These are phyloP conservation scores for Mucor indicus DNA, from an alignment of 371 early-diverging fungal species.

Conservation along the genomic window DNA sequence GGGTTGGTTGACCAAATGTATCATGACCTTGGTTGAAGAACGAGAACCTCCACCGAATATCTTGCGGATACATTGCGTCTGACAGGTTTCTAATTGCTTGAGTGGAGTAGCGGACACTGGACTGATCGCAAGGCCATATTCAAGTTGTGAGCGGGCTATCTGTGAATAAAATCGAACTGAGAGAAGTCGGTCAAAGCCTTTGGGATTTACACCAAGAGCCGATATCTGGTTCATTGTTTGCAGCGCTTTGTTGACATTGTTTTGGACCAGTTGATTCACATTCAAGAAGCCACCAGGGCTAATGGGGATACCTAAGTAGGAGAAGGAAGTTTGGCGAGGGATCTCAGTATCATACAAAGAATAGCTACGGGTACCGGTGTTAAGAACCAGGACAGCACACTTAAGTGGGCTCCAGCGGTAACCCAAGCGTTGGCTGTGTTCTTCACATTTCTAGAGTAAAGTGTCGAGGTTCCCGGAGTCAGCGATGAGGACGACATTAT, in stretches of 20 bases:
- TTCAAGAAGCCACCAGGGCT: neutral
- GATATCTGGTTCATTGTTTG: neutral
- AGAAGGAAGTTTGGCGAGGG: too few relatives aligned
- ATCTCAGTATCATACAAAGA: too few relatives aligned
- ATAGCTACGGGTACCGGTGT: too few relatives aligned
- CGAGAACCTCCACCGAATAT: neutral
- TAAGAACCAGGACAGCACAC: too few relatives aligned
- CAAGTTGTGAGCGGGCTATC: constrained; percentile 9
- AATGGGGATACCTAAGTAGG: constrained; percentile 1
- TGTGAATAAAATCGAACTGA: neutral
- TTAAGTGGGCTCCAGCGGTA: constrained; percentile 12
- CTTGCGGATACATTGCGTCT: neutral
- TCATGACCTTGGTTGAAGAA: constrained; percentile 5
- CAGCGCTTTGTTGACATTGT: neutral
- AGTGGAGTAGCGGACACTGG: neutral
- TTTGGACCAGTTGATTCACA: neutral
- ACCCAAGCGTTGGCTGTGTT: constrained; percentile 1
- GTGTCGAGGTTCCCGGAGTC: too few relatives aligned
- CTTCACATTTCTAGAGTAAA: constrained; percentile 5
- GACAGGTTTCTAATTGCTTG: neutral
- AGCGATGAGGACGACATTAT: constrained; percentile 5
- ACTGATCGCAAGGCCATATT: constrained; percentile 10
- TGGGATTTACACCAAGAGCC: neutral
- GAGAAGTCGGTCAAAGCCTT: constrained; percentile 28
- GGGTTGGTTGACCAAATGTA: constrained; percentile 5